A percentile compares a stretch with the other conserved stretches of the same genome.
These are phyloP conservation scores for Pichia sp. DNA, from an alignment of 1,139 yeast species.

Conservation along the genomic window DNA sequence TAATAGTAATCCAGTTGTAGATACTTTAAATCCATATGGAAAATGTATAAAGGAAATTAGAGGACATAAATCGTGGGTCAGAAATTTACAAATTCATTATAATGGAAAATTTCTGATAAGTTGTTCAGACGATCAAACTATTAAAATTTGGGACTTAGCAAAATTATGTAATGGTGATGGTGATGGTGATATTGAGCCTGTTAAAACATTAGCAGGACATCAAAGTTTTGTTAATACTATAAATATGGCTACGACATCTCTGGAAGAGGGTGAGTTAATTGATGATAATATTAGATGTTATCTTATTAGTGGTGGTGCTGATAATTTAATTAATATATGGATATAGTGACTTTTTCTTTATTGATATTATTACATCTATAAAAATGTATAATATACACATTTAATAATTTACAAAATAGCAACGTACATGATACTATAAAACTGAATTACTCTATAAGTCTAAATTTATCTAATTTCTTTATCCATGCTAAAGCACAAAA, in stretches of 20 bases:
- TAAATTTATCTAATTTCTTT: conserved; percentile 14
- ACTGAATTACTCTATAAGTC: background rate
- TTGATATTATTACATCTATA: background rate
- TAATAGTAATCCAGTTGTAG: conserved; percentile 41
- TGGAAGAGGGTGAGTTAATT: conserved; percentile 24
- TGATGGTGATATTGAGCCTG: conserved; percentile 37
- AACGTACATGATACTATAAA: background rate
- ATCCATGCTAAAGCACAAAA: conserved; percentile 34
- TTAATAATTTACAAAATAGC: background rate
- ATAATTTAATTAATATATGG: conserved; percentile 50
- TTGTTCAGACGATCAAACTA: conserved; percentile 72
- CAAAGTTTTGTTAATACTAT: conserved; percentile 67
- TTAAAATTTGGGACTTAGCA: conserved; percentile 74
- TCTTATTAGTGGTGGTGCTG: conserved; percentile 56
- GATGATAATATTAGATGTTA: conserved; percentile 47
- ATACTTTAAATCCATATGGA: conserved; percentile 50
- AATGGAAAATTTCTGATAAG: conserved; percentile 65
- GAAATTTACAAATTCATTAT: conserved; percentile 65
- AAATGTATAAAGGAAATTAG: conserved; percentile 40
- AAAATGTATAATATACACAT: background rate
- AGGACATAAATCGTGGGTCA: conserved; percentile 90
- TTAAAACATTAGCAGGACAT: conserved; percentile 55
- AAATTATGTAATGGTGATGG: conserved; percentile 34
- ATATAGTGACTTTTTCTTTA: conserved; percentile 21
- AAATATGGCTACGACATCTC: conserved; percentile 45